phyloP scores from a whole-genome alignment of 2,329 filamentous ascomycete genomes.

The Neurospora sp. region DNA sequence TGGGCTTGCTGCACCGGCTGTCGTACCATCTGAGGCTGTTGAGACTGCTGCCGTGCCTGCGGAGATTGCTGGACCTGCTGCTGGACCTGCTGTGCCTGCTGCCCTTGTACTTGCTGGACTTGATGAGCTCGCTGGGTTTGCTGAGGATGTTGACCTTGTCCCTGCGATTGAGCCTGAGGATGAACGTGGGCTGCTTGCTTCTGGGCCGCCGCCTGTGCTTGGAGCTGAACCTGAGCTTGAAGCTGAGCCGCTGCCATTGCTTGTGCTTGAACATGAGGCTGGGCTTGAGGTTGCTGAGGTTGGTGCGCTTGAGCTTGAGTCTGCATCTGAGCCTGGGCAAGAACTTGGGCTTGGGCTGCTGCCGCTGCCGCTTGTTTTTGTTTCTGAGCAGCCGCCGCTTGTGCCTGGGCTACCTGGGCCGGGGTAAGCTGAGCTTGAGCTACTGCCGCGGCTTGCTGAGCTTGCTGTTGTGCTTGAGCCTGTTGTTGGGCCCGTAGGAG shows the following conservation, averaged over 20 bases:
- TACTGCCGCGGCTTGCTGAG: slow-evolving; percentile 1
- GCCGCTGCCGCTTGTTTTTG: background rate
- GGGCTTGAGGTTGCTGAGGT: background rate
- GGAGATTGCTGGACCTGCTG: slow-evolving; percentile 1
- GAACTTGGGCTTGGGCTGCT: background rate
- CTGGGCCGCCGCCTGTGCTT: background rate
- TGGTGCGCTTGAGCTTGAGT: background rate
- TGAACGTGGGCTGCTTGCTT: background rate
- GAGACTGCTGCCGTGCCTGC: background rate
- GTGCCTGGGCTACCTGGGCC: background rate
- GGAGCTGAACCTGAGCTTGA: background rate
- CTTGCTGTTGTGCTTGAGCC: slow-evolving; percentile 25
- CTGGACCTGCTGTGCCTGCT: slow-evolving; percentile 5
- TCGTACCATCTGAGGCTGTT: background rate
- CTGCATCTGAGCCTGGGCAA: background rate
- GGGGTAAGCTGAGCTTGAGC: background rate
- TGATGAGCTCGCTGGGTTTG: background rate
- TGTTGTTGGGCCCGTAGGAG: slow-evolving; percentile 49
- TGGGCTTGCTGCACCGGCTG: background rate
- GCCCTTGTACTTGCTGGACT: background rate
- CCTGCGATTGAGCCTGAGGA: background rate
- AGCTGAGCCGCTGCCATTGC: background rate
- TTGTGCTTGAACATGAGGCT: background rate
- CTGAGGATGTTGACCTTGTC: background rate
- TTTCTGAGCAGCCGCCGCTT: background rate